Evolutionary conservation across 2,329 filamentous ascomycete genomes (phyloP), one percentile per base, ranked within the genome.

Genomic region (Diaporthe humulicola): DNA sequence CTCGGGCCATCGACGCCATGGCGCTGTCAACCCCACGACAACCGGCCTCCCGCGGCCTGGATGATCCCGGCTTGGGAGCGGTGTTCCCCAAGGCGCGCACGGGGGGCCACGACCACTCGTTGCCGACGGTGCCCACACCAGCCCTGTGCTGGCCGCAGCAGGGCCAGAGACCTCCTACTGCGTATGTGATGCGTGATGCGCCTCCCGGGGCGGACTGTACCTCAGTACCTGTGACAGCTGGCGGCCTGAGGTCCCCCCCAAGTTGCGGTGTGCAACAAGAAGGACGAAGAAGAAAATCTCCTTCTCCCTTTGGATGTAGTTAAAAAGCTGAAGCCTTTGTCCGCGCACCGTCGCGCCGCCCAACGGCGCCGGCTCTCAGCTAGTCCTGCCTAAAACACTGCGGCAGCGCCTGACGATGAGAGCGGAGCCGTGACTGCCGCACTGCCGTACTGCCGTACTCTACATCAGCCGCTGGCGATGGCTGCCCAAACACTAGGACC

Each of bases 1-100:
- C 64, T 69, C 48, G 64, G 57, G 45, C 64, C 64, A 69, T 69
- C 45, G 30, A 67, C 45, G 64, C 64, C 64, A 67, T 67, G 64
- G 48, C 64, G 64, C 64, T 69, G 64, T 69, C 64, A 69, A 69
- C 64, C 48, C 64, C 64, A 69, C 64, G 64, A 69, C 64, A 54
- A 54, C 64, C 64, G 64, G 64, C n/a, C 64, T 30, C 64, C 64
- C 48, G 64, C 64, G 64, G 64, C 64, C n/a, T 69, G 64, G 64
- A 69, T 69, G 64, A 54, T 69, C 64, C 64, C 64, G 48, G 64
- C 33, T 54, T 54, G 30, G 12, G 48, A 52, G 48, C 48, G 33
- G n/a, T 69, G 48, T 28, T 69, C 48, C 64, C 64, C 48, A 48
- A 69, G 64, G 48, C 64, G 48, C 33, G 22, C n/a, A 69, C 33